Evolutionary conservation across 139 green algal species (phyloP).

Genomic region (Volvox africanus): DNA sequence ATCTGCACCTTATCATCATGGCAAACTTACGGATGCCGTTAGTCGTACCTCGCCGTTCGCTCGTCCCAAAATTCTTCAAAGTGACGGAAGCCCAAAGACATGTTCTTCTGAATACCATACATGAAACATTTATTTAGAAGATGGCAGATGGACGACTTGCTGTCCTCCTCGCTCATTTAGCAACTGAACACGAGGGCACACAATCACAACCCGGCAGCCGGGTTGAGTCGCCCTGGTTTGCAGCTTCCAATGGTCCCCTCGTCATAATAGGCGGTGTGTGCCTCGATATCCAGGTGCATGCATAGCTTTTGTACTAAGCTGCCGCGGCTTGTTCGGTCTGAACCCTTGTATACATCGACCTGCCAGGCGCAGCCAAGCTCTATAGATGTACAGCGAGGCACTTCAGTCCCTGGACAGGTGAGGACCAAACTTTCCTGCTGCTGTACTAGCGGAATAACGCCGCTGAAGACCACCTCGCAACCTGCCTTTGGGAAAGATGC

Average conservation of each 20-base stretch:
- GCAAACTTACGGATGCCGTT: too few species aligned
- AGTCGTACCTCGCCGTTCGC: too few species aligned
- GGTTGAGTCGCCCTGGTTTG: not conserved
- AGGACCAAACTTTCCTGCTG: not conserved
- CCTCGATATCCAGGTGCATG: constrained; percentile 22
- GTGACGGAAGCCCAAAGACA: too few species aligned
- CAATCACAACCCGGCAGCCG: not conserved
- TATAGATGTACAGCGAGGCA: constrained; percentile 25
- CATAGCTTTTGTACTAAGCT: not conserved
- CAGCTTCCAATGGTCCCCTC: not conserved
- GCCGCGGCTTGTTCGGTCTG: not conserved
- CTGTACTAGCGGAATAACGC: too few species aligned
- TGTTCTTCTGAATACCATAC: too few species aligned
- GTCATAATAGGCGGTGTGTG: constrained; percentile 30
- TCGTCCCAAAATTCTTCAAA: too few species aligned
- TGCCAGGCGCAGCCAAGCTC: constrained; percentile 5
- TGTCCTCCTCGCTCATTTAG: constrained; percentile 29
- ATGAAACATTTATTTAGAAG: not conserved
- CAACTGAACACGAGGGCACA: not conserved
- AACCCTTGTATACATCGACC: not conserved
- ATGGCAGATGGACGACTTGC: constrained; percentile 18
- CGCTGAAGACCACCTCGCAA: too few species aligned
- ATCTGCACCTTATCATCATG: too few species aligned
- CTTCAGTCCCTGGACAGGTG: constrained; percentile 31
- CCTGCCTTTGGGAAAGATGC: too few species aligned